Evolutionary conservation across 1,139 yeast species (phyloP), one percentile per base, ranked within the genome.

Genomic region (Yamadazyma jaroonii): DNA sequence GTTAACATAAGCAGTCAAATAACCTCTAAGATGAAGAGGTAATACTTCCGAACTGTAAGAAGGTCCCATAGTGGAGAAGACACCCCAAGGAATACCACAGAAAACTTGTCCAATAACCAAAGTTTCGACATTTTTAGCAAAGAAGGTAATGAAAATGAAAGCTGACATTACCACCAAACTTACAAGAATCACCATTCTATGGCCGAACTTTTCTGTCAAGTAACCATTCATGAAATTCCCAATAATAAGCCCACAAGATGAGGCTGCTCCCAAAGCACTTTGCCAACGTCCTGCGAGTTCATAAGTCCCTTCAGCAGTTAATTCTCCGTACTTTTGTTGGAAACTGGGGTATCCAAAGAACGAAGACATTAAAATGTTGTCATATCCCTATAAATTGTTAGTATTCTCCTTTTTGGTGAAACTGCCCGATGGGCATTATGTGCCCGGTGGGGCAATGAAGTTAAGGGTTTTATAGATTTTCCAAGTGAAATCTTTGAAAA

Each of bases 1-100:
- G 37, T 56, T 57, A 22, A 54, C 52, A 36, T 51, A 53, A 14
- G 61, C 51, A n/a, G 59, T 45, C 28, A 76, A 59, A 34, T 52
- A 51, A 6, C 57, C 57, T 39, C 59, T 43, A 25, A 54, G 43
- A 6, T 42, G 40, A 30, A 45, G 35, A 3, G 57, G 58, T n/a
- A 46, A 39, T 1, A 52, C 44, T 44, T 55, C 59, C 5, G 57
- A 52, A 10, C 53, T 41, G 36, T 54, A 55, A 2, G 51, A 44
- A 9, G 53, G 50, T 8, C 57, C 57, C 42, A 55, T 49, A 22
- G 53, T 48, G 3, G 55, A 49, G 27, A 54, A 52, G 3, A 50
- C 41, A 29, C 58, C 59, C 56, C 57, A 53, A 2, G 56, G 52
- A 21, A 55, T 26, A 12, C 59, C 59, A 44, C 51, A 47, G 21